phyloP scores from a whole-genome alignment of 306 rosid species.

The Pueraria montana region DNA sequence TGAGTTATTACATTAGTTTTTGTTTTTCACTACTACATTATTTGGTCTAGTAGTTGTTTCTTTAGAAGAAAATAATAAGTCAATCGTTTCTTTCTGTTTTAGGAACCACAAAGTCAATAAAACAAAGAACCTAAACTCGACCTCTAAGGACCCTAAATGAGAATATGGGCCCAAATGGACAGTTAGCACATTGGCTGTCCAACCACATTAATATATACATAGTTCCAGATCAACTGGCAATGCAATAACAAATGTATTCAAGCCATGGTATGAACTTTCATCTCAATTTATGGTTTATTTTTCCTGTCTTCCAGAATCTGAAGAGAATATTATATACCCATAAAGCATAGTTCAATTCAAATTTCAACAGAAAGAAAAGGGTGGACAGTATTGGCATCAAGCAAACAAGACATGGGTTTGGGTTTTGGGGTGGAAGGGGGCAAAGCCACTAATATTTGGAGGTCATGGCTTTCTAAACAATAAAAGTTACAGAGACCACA shows the following conservation, averaged over 20 bases:
- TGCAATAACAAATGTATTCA: too few relatives aligned
- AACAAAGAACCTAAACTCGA: not conserved
- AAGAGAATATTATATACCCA: conserved; percentile 1
- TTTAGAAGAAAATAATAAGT: conserved; percentile 8
- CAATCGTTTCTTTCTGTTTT: conserved; percentile 13
- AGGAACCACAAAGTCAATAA: conserved; percentile 24
- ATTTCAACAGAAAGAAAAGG: not conserved
- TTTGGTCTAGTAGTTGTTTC: conserved; percentile 33
- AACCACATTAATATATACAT: not conserved
- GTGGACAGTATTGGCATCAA: not conserved
- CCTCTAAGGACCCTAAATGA: not conserved
- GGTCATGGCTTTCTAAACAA: not conserved
- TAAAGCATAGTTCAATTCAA: conserved; percentile 17
- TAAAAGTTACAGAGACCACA: not conserved
- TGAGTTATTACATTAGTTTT: conserved; percentile 3
- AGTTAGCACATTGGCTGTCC: not conserved
- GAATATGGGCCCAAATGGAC: not conserved
- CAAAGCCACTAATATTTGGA: not conserved
- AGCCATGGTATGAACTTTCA: too few relatives aligned
- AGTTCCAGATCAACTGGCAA: not conserved
- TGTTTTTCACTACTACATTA: conserved; percentile 33
- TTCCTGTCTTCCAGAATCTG: conserved; percentile 15
- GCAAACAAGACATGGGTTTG: conserved; percentile 15
- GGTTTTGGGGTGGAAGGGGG: not conserved
- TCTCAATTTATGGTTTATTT: not conserved